phyloP scores from a whole-genome alignment of 2,329 filamentous ascomycete genomes.

The Beauveria scarabaeidicola region DNA sequence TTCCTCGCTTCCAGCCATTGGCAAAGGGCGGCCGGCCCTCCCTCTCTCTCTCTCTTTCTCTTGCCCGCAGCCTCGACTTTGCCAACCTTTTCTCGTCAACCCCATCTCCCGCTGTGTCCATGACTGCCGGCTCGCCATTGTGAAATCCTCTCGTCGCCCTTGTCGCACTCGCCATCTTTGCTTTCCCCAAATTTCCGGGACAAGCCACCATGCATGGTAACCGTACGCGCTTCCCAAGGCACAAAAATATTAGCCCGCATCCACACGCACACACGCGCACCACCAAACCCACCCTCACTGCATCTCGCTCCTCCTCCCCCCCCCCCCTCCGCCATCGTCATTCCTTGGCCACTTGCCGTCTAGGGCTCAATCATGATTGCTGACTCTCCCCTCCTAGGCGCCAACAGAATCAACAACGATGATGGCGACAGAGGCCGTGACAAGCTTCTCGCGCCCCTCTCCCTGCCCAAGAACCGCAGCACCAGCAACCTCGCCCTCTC shows the following conservation, averaged over 20 bases:
- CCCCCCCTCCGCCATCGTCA: not conserved
- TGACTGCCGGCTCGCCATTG: not conserved
- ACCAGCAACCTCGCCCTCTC: constrained; percentile 51
- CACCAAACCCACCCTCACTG: not conserved
- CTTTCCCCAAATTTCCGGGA: not conserved
- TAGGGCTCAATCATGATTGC: constrained; percentile 15
- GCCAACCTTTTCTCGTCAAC: not conserved
- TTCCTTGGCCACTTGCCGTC: not conserved
- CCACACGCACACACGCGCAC: not conserved
- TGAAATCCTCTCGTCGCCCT: not conserved
- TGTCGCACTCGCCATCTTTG: not conserved
- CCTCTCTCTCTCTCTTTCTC: not conserved
- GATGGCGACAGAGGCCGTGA: constrained; percentile 34
- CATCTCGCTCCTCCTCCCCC: not conserved
- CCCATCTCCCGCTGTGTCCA: not conserved
- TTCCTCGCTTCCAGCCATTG: not conserved
- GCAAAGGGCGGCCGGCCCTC: not conserved
- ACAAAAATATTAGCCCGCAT: constrained; percentile 2
- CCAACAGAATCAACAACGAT: constrained; percentile 12
- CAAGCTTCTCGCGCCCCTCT: constrained; percentile 38
- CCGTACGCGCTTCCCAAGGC: not conserved
- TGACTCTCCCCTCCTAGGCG: constrained; percentile 13
- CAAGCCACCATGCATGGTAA: constrained; percentile 10
- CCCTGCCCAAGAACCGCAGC: constrained; percentile 56
- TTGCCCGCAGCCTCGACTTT: not conserved